These are phyloP conservation scores for Sclerotinia subarctica DNA, from an alignment of 2,329 filamentous ascomycete species.

Conservation along the genomic window DNA sequence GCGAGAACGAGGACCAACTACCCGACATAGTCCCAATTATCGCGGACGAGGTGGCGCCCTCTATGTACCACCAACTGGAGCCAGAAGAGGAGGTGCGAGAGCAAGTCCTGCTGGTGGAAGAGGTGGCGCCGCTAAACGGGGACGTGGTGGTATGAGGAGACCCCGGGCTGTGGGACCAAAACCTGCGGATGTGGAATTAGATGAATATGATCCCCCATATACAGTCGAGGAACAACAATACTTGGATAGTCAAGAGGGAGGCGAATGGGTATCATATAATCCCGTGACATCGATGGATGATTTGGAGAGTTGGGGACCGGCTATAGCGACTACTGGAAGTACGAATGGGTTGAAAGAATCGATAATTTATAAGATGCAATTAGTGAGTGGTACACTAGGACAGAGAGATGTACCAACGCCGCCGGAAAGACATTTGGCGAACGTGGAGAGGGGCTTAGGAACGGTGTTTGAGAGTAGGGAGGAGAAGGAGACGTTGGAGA, in stretches of 20 bases:
- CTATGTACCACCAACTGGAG: constrained; percentile 19
- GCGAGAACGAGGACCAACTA: not conserved
- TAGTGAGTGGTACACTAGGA: constrained; percentile 29
- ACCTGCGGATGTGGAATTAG: constrained; percentile 4
- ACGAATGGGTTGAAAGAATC: constrained; percentile 30
- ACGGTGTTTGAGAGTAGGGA: constrained; percentile 34
- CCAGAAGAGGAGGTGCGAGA: constrained; percentile 29
- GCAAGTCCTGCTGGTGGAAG: constrained; percentile 2
- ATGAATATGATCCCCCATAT: constrained; percentile 25
- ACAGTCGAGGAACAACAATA: constrained; percentile 32
- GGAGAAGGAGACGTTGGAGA: constrained; percentile 22
- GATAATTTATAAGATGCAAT: constrained; percentile 32
- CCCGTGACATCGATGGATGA: constrained; percentile 31
- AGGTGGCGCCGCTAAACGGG: constrained; percentile 5
- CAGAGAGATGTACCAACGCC: constrained; percentile 21
- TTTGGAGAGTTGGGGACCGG: constrained; percentile 28
- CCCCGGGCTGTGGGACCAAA: not conserved
- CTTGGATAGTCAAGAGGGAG: constrained; percentile 28
- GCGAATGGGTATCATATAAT: constrained; percentile 31
- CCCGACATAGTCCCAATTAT: constrained; percentile 4
- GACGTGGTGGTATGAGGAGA: constrained; percentile 18
- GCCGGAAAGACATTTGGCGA: constrained; percentile 26
- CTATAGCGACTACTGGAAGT: constrained; percentile 29
- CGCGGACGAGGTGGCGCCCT: constrained; percentile 16
- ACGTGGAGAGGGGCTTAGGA: constrained; percentile 27